Evolutionary conservation across 805 yeast genomes (phyloP).

Genomic region (Barnettozyma vustinii): DNA sequence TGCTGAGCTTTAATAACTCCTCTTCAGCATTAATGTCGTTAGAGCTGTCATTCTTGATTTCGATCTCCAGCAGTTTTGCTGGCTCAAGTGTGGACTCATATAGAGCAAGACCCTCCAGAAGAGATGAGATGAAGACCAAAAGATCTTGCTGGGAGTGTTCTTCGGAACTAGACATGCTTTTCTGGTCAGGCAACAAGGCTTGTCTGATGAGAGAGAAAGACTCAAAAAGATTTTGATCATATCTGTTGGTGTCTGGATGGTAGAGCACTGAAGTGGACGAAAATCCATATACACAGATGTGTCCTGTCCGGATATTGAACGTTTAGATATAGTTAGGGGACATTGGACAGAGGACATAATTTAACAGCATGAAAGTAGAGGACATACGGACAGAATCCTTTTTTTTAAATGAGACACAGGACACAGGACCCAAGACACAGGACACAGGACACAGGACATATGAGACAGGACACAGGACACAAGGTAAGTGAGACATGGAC

Average conservation of each 20-base stretch:
- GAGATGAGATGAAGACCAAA: slow-evolving; percentile 15
- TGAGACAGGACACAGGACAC: too few species aligned
- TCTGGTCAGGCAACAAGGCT: background rate
- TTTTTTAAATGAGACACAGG: too few species aligned
- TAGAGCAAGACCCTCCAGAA: slow-evolving; percentile 16
- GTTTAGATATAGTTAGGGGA: too few species aligned
- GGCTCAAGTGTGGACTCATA: slow-evolving; percentile 10
- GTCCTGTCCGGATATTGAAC: background rate
- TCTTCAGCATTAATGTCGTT: slow-evolving; percentile 30
- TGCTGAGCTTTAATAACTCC: slow-evolving; percentile 55
- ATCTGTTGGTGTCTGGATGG: background rate
- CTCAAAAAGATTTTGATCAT: background rate
- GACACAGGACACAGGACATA: too few species aligned
- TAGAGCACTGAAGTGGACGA: background rate
- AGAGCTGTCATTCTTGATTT: background rate
- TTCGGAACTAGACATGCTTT: background rate
- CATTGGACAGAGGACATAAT: too few species aligned
- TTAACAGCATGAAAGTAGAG: too few species aligned
- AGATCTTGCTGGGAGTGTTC: slow-evolving; percentile 18
- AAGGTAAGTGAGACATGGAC: too few species aligned
- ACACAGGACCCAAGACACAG: too few species aligned
- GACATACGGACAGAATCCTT: too few species aligned
- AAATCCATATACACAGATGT: background rate
- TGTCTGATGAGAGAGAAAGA: background rate
- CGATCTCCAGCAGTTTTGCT: background rate